Base-by-base conservation (phyloP, 2,329 filamentous ascomycete species). In the Teratosphaeria epicoccoides region DNA sequence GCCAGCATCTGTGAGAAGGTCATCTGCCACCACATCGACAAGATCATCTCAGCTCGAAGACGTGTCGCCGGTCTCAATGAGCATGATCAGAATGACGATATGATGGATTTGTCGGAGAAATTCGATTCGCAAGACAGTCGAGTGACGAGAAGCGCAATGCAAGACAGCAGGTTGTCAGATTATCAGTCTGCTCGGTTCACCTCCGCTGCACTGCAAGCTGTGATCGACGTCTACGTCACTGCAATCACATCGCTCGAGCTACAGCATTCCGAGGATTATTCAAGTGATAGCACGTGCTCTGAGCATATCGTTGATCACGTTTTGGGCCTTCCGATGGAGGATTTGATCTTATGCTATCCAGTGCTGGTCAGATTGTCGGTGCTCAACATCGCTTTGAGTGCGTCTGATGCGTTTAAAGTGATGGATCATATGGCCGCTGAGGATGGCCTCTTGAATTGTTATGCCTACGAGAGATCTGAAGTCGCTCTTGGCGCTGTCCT, bases 381-480 rank as follows among this genome's bases (percentile, higher is more conserved):
- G 2, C 46, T 64, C 6, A 59, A 60, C 20, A 46, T 68, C 7
- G 44, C 50, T 4, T 49, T 71, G 4, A 52, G 48, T 17, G 37
- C 56, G 3, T 49, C 55, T n/a, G 71, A 73, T 47, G 64, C 72
- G 12, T 68, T 74, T 22, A 63, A 59, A 4, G 58, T 81, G 5
- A 63, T 81, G 11, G 71, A 73, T 49, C 65, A 71, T 53, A 60
- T 79, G 33, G 76, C 70, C 20, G 33, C 33, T 20, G 33, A 40
- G n/a, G 71, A 76, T 49, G 68, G 69, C 25, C 70, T 78, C 43
- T 64, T 82, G 2, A 67, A 70, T 46, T 71, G 75, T 2, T 78
- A 81, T 52, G 76, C 80, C 24, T 84, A 84, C 60, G 81, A 83
- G 52, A 81, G 82, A 57, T 91, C 85, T 55, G 90, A 96, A 69